Conservation (phyloP, 805 yeast genomes). For the Candida quercuum region DNA sequence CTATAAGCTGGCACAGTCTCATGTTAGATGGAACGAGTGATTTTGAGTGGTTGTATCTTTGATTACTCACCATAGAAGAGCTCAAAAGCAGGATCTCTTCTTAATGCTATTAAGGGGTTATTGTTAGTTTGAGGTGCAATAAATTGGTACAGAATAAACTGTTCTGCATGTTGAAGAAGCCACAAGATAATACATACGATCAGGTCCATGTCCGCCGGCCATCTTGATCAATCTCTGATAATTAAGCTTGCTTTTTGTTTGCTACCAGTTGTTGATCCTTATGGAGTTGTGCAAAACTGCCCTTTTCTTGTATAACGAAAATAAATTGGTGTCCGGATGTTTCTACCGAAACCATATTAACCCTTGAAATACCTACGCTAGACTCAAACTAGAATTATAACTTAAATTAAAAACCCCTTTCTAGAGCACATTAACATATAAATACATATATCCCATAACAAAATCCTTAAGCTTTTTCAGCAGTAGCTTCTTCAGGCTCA, state of each 20-base stretch:
- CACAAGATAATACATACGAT: slow-evolving; percentile 4
- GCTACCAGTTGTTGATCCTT: background rate
- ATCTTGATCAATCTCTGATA: slow-evolving; percentile 1
- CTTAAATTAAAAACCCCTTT: background rate
- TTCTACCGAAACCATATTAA: too few species aligned
- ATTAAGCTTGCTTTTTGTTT: background rate
- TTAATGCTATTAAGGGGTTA: slow-evolving; percentile 15
- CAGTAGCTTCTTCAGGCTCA: slow-evolving; percentile 19
- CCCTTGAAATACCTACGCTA: too few species aligned
- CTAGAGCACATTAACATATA: slow-evolving; percentile 1
- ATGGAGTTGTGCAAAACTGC: too few species aligned
- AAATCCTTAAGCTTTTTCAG: background rate
- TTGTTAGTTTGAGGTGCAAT: slow-evolving; percentile 8
- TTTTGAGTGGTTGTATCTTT: background rate
- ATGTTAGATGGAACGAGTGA: background rate
- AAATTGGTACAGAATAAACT: background rate
- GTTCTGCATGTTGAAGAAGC: too few species aligned
- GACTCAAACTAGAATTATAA: too few species aligned
- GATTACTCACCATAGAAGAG: slow-evolving; percentile 18
- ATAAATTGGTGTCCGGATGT: too few species aligned
- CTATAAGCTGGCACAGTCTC: slow-evolving; percentile 11
- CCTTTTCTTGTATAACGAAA: too few species aligned
- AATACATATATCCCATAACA: slow-evolving; percentile 1
- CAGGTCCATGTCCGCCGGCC: slow-evolving; percentile 11
- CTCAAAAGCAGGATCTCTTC: slow-evolving; percentile 22